Conservation (phyloP, 176 grass and related monocot genomes). For the Carex littledalei region DNA sequence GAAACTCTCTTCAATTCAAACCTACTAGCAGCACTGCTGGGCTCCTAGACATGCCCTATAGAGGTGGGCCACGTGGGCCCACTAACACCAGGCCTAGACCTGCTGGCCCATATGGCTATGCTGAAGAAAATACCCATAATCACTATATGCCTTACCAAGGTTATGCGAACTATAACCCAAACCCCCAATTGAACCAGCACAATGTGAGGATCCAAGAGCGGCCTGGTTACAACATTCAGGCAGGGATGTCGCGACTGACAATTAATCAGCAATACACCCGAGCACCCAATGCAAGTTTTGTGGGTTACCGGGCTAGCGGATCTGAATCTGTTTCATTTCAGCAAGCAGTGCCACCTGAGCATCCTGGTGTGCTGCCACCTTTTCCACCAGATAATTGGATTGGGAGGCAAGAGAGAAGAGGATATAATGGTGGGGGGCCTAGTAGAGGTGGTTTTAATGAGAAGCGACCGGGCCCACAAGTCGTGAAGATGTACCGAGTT, state of each 20-base stretch:
- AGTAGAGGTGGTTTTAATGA: conserved; percentile 21
- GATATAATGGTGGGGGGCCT: conserved; percentile 15
- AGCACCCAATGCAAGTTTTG: conserved; percentile 22
- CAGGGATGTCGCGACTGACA: conserved; percentile 53
- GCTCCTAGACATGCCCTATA: conserved; percentile 56
- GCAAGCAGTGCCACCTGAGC: conserved; percentile 12
- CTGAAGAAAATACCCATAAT: conserved; percentile 31
- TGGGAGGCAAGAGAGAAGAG: conserved; percentile 36
- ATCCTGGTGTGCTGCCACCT: conserved; percentile 49
- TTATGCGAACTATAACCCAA: conserved; percentile 34
- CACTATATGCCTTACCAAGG: conserved; percentile 27
- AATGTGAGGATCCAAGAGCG: conserved; percentile 44
- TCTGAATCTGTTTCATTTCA: conserved; percentile 18
- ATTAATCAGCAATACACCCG: conserved; percentile 33
- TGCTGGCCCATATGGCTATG: conserved; percentile 59
- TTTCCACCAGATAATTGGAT: conserved; percentile 82
- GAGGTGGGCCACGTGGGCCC: conserved; percentile 31
- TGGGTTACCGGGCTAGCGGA: conserved; percentile 1
- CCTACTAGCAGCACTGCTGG: conserved; percentile 42
- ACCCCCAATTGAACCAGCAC: conserved; percentile 38
- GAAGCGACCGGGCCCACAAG: neutral
- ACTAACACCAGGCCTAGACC: conserved; percentile 41
- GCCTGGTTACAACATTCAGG: conserved; percentile 44
- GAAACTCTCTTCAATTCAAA: conserved; percentile 85
- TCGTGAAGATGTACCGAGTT: conserved; percentile 1